Conservation (phyloP, 305 asterid species). For the Fraxinus paxiana region DNA sequence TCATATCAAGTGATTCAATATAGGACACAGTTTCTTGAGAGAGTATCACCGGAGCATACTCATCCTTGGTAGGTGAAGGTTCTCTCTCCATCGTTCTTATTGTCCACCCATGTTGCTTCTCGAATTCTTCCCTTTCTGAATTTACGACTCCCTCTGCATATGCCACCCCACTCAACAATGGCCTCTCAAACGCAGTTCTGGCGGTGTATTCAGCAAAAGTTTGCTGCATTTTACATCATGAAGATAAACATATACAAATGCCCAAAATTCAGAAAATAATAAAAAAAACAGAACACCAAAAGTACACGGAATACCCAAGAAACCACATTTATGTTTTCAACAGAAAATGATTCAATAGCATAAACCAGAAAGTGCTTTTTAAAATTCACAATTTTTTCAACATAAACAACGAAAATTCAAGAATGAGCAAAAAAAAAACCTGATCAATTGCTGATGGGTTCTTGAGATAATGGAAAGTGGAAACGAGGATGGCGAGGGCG, state of each 20-base stretch:
- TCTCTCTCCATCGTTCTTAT: conserved; percentile 79
- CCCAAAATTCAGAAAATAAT: conserved; percentile 6
- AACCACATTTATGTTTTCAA: not conserved
- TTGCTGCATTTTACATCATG: conserved; percentile 44
- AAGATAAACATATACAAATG: not conserved
- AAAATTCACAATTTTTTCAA: not conserved
- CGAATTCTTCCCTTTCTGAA: conserved; percentile 73
- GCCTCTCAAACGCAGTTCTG: conserved; percentile 94
- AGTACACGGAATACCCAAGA: not conserved
- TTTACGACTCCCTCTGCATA: conserved; percentile 76
- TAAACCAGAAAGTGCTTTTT: not conserved
- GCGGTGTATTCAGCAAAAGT: conserved; percentile 91
- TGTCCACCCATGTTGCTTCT: conserved; percentile 74
- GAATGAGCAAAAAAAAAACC: conserved; percentile 39
- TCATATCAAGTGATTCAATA: conserved; percentile 84
- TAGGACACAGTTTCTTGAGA: conserved; percentile 90
- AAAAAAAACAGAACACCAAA: not conserved
- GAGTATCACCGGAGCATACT: conserved; percentile 86
- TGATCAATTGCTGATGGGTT: conserved; percentile 88
- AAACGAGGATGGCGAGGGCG: conserved; percentile 84
- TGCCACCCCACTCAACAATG: conserved; percentile 85
- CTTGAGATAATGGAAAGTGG: conserved; percentile 85
- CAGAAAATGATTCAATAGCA: not conserved
- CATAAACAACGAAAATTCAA: not conserved
- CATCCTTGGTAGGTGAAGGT: conserved; percentile 79